phyloP scores from a whole-genome alignment of 306 rosid species.

The Malus fusca region DNA sequence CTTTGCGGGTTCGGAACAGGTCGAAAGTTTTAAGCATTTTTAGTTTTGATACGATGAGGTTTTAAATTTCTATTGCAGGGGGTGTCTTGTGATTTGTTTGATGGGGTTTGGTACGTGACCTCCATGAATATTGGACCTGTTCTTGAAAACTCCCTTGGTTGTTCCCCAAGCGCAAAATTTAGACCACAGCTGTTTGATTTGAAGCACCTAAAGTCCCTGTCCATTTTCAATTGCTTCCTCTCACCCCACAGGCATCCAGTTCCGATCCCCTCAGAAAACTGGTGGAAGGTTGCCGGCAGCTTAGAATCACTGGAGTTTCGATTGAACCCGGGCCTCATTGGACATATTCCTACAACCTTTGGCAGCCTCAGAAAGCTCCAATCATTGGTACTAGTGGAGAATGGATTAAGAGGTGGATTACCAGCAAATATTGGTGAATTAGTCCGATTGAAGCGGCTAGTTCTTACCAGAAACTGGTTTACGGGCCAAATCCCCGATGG shows the following conservation, averaged over 20 bases:
- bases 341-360: constrained; percentile 47
- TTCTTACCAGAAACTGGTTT: constrained; percentile 50
- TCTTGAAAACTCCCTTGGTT: constrained; percentile 73
- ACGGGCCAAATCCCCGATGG: constrained; percentile 47
- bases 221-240: constrained; percentile 68
- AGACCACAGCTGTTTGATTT: constrained; percentile 52
- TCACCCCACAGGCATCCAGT: constrained; percentile 35
- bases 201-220: constrained; percentile 52
- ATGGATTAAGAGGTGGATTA: constrained; percentile 53
- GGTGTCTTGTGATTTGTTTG: constrained; percentile 72
- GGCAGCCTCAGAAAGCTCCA: constrained; percentile 59
- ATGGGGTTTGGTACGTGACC: constrained; percentile 85
- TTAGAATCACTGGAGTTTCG: constrained; percentile 74
- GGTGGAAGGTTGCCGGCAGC: constrained; percentile 59
- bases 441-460: constrained; percentile 50
- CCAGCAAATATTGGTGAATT: constrained; percentile 54
- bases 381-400: constrained; percentile 60
- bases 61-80: constrained; percentile 51
- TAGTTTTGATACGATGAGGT: background rate
- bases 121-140: constrained; percentile 64
- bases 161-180: constrained; percentile 46
- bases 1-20: background rate
- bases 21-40: background rate
- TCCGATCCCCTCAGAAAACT: constrained; percentile 43
- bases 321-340: constrained; percentile 60